A percentile compares a stretch with the other conserved stretches of the same genome.
Conservation (phyloP, 2,329 filamentous ascomycete genomes). For the Colletotrichum nymphaeae region DNA sequence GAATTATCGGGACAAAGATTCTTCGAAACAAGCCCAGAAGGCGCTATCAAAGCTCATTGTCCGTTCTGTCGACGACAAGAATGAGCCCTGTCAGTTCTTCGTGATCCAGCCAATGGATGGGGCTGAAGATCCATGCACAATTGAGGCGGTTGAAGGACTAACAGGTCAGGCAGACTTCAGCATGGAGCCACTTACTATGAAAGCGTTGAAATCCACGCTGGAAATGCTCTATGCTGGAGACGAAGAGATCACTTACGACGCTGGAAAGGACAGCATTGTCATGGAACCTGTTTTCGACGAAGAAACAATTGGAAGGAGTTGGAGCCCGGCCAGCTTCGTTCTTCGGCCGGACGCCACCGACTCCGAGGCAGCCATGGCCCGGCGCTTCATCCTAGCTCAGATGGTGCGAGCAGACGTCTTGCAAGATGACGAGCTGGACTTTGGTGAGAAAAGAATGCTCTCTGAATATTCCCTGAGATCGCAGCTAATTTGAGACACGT, state of each 20-base stretch:
- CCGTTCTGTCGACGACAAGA: not conserved
- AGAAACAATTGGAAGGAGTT: not conserved
- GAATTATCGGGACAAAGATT: not conserved
- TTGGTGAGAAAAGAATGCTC: slow-evolving; percentile 1
- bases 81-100: slow-evolving; percentile 27
- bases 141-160: not conserved
- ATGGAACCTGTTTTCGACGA: not conserved
- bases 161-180: slow-evolving; percentile 1
- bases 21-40: not conserved
- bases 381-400: slow-evolving; percentile 40
- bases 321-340: slow-evolving; percentile 15
- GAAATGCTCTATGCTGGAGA: slow-evolving; percentile 3
- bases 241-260: not conserved
- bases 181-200: not conserved
- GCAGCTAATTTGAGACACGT: not conserved
- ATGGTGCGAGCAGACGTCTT: slow-evolving; percentile 36
- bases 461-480: not conserved
- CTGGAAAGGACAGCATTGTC: slow-evolving; percentile 11
- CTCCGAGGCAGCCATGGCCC: slow-evolving; percentile 41
- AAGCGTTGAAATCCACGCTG: slow-evolving; percentile 17
- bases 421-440: slow-evolving; percentile 20
- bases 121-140: not conserved
- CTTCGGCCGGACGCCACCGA: slow-evolving; percentile 40
- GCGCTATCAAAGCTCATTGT: slow-evolving; percentile 26
- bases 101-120: slow-evolving; percentile 30